Base-by-base conservation (phyloP, 2,329 filamentous ascomycete genomes). In the Sphaerulina populicola region DNA sequence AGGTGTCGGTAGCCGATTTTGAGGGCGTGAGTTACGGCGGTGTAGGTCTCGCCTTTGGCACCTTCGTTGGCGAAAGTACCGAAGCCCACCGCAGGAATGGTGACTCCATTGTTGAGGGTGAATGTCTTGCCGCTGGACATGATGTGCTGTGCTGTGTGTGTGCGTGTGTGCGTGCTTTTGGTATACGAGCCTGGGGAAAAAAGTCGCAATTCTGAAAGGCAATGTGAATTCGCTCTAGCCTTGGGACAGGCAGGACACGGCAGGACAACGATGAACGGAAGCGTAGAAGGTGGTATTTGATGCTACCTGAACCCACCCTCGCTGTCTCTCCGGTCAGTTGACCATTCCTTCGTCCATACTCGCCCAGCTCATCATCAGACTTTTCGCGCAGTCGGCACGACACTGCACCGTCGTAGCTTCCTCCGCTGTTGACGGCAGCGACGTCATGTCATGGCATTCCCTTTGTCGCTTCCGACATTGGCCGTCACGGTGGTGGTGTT, bases 21-120 rank as follows among this genome's bases (percentile, higher is more conserved):
- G 38, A 79, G 69, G 12, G 77, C 77, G 63, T 74, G 72, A 12
- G 66, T 65, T 49, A 74, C 72, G 33, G 74, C 74, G 51, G 71
- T 73, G 71, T 81, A 81, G 40, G 77, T 77, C 70, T 81, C 77
- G 36, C 78, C 78, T 58, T 73, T 71, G 55, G 72, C 65, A 51
- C 81, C 82, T 69, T 86, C 82, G 66, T 77, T 85, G 66, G 79
- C 77, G 62, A 82, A 83, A 59, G 81, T 83, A 59, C 81, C 81
- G 61, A 84, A 83, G 23, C 81, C 81, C 30, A 83, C 69, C 43
- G 73, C 79, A 54, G 81, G 81, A 58, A 83, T 79, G 64, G 73
- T 74, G 53, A 83, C 77, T 60, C 77, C 77, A 63, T 78, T 80
- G 71, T 68, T 75, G 46, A 80, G 71, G 57, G 68, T 77, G 69